A percentile compares a stretch with the other conserved stretches of the same genome.
phyloP scores from a whole-genome alignment of 352 stramenopile species.

The Globisporangium carolinianum region DNA sequence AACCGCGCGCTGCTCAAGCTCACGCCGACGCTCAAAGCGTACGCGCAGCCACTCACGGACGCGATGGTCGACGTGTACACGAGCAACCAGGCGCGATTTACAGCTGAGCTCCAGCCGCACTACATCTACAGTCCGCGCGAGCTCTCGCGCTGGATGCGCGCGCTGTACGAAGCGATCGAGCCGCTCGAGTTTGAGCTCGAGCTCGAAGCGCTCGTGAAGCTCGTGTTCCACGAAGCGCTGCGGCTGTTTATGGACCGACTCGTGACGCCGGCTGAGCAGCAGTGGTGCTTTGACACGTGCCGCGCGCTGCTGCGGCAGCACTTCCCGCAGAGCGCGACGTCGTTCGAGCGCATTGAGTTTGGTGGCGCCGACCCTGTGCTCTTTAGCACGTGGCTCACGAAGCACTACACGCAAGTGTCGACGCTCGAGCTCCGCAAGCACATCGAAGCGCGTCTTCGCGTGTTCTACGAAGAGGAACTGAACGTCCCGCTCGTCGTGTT shows the following conservation, averaged over 20 bases:
- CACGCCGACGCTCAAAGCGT: slow-evolving; percentile 95
- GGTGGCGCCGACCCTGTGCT: slow-evolving; percentile 91
- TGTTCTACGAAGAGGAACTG: slow-evolving; percentile 99
- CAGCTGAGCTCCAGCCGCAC: slow-evolving; percentile 91
- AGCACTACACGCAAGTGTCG: slow-evolving; percentile 94
- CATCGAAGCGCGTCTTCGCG: slow-evolving; percentile 92
- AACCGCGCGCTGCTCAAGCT: slow-evolving; percentile 98
- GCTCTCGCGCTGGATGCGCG: slow-evolving; percentile 98
- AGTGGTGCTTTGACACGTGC: slow-evolving; percentile 93
- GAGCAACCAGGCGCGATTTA: slow-evolving; percentile 95
- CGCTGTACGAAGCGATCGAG: slow-evolving; percentile 97
- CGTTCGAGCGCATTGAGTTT: slow-evolving; percentile 64
- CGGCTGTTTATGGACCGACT: slow-evolving; percentile 99
- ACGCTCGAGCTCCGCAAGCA: slow-evolving; percentile 94
- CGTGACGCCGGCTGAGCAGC: slow-evolving; percentile 93
- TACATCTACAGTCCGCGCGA: slow-evolving; percentile 99
- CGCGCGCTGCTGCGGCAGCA: slow-evolving; percentile 78
- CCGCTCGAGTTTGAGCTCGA: slow-evolving; percentile 93
- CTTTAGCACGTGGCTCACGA: slow-evolving; percentile 98
- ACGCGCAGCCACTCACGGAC: slow-evolving; percentile 95
- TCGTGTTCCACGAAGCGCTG: slow-evolving; percentile 98
- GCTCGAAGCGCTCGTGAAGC: slow-evolving; percentile 94
- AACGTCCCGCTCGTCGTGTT: slow-evolving; percentile 99
- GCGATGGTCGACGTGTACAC: slow-evolving; percentile 99
- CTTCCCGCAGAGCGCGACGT: slow-evolving; percentile 76